Base-by-base conservation (phyloP, 768 basidiomycete genomes). In the Podaxis sp. region DNA sequence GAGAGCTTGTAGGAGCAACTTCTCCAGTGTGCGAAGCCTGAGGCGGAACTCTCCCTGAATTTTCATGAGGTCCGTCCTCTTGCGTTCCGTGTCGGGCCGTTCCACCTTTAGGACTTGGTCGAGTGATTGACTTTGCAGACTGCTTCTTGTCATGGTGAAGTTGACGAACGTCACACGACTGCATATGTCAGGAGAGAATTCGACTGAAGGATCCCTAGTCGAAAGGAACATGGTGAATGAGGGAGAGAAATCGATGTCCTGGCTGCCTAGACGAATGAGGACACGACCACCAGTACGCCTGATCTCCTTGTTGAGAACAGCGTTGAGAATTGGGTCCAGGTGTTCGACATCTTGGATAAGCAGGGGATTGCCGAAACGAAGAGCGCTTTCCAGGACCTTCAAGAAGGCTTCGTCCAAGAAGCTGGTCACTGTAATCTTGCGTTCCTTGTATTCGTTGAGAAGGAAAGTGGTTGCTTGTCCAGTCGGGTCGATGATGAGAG, bases 211-310 rank as follows among this genome's bases (percentile, higher is more conserved):
- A 72, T 99, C 95, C 21, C 97, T 80, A 10, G 97, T 99, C 1
- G 96, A 93, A 47, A 99, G 81, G 85, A 99, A 99, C 93, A 99
- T 95, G 4, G 93, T 97, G 81, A 99, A 99, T n/a, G 97, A 89
- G 5, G 97, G 97, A 0, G 97, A 99, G 72, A 98, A 98, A 72
- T 99, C 97, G 72, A 99, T 98, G 66, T 99, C 97, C 76, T 99
- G 97, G 70, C 83, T 98, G 3, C 97, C 96, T 21, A 98, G 79
- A 38, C 97, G 92, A 63, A 99, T 97, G 42, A 98, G 85, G 13
- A 98, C 95, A 72, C 97, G 93, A 46, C 97, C 97, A 46, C 97
- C 97, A 1, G 97, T 97, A 27, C 95, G 84, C 38, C 95, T 83
- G 54, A 98, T 93, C 74, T 99, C 97, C 68, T 88, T 93, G 81